Base-by-base conservation (phyloP, 352 stramenopile species). In the Phytopythium oedochilum region DNA sequence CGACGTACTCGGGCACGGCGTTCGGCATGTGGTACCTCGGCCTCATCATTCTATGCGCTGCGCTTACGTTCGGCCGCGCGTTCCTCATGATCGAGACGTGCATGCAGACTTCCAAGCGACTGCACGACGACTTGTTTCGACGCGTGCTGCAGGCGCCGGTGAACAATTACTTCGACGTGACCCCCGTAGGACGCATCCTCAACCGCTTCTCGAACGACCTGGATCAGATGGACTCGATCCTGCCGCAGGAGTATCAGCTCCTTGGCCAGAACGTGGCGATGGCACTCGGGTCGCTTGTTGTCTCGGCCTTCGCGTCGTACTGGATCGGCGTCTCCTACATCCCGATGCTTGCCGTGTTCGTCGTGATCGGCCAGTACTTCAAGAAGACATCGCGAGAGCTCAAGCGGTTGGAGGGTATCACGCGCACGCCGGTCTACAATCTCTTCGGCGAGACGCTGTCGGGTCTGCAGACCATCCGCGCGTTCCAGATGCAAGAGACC, bases 371-470 rank as follows among this genome's bases (percentile, higher is more conserved):
- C 2, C 85, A 90, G 20, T 98, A 97, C 28, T 97, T 96, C 65
- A 83, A 96, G 52, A 72, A 74, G 36, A 77, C 68, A 11, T 73
- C 82, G 52, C 59, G 74, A 11, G 93, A 98, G 53, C 61, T 98
- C 15, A 97, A 98, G 68, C 78, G 94, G 9, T 73, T 98, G 11
- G 96, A 99, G 57, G 86, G 86, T 2, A 63, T 98, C 40, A 73
- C 61, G 2, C 63, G 73, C 20, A 73, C 84, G n/a, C 96, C 96
- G 2, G 85, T 99, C 34, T 98, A 97, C 74, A 82, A 82, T 5
- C 73, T 97, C 42, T 83, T 98, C 36, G 73, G 77, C 18, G 93
- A 98, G 70, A 97, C 77, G n/a, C 59, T 98, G 15, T 81, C 73
- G 38, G 96, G 96, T 14, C 73, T 98, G 14, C 50, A 72, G 2